phyloP scores from a whole-genome alignment of 1,139 yeast species.

The Meyerozyma smithsonii region DNA sequence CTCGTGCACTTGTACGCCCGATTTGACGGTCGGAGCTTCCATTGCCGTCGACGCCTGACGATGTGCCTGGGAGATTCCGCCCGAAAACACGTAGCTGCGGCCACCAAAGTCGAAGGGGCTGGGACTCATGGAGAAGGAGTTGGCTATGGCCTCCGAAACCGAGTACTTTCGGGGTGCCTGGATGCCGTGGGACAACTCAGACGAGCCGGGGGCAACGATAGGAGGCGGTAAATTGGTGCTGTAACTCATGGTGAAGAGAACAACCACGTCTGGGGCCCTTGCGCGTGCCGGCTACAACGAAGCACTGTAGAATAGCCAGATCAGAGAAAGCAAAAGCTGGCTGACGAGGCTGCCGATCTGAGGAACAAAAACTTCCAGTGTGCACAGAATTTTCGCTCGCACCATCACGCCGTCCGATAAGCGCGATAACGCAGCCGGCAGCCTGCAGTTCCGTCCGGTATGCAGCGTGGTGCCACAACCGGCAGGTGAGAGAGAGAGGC shows the following conservation, averaged over 20 bases:
- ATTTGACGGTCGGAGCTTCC: slow-evolving; percentile 37
- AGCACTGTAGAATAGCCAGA: neutral
- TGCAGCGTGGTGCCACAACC: neutral
- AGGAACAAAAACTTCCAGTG: neutral
- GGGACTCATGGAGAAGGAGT: slow-evolving; percentile 16
- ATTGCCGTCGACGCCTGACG: slow-evolving; percentile 15
- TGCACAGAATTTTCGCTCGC: neutral
- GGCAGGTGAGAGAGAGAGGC: too few species aligned
- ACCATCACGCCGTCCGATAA: neutral
- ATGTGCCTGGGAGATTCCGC: slow-evolving; percentile 18
- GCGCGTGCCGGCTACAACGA: neutral
- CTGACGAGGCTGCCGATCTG: neutral
- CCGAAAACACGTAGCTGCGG: slow-evolving; percentile 31
- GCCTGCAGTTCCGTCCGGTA: neutral
- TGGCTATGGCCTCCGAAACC: slow-evolving; percentile 23
- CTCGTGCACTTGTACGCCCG: slow-evolving; percentile 52
- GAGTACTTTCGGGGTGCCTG: slow-evolving; percentile 17
- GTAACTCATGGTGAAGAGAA: neutral
- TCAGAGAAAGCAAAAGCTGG: neutral
- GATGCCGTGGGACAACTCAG: neutral
- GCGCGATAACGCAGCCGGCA: neutral
- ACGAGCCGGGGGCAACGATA: neutral
- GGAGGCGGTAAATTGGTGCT: neutral
- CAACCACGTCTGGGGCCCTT: neutral
- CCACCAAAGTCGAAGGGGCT: slow-evolving; percentile 40